These are phyloP conservation scores for Gaultheria prostrata DNA, from an alignment of 148 eudicot genomes.

Conservation along the genomic window DNA sequence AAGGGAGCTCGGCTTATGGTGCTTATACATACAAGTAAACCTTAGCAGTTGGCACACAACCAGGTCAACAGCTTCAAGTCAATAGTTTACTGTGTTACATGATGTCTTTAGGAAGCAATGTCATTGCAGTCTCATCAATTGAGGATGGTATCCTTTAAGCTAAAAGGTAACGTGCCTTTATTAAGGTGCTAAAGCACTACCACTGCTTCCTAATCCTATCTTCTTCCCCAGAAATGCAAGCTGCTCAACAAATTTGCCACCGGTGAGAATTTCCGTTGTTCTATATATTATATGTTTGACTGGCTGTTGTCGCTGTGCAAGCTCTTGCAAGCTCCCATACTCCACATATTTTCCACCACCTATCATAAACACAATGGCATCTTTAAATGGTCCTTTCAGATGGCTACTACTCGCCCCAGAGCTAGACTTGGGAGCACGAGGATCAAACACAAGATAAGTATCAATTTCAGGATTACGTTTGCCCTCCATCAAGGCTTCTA, in stretches of 20 bases:
- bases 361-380: conserved; percentile 95
- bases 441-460: conserved; percentile 74
- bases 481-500: conserved; percentile 95
- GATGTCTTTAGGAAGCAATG: too few relatives aligned
- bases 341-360: conserved; percentile 98
- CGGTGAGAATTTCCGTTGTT: conserved; percentile 77
- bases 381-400: conserved; percentile 88
- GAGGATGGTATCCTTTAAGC: too few relatives aligned
- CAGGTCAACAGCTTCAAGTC: too few relatives aligned
- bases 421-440: conserved; percentile 92
- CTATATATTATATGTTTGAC: conserved; percentile 70
- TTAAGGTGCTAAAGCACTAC: too few relatives aligned
- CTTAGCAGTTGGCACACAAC: too few relatives aligned
- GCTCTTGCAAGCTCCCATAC: conserved; percentile 86
- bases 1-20: too few relatives aligned
- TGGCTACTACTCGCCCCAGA: conserved; percentile 57
- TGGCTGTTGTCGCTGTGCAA: conserved; percentile 69
- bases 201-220: conserved; percentile 67
- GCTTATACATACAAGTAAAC: too few relatives aligned
- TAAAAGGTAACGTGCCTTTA: too few relatives aligned
- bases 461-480: conserved; percentile 90
- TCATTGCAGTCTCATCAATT: too few relatives aligned
- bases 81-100: too few relatives aligned
- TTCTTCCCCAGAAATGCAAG: conserved; percentile 74
- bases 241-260: conserved; percentile 82